These are phyloP conservation scores for Eucalyptus coolabah DNA, from an alignment of 345 rosid species.

Conservation along the genomic window DNA sequence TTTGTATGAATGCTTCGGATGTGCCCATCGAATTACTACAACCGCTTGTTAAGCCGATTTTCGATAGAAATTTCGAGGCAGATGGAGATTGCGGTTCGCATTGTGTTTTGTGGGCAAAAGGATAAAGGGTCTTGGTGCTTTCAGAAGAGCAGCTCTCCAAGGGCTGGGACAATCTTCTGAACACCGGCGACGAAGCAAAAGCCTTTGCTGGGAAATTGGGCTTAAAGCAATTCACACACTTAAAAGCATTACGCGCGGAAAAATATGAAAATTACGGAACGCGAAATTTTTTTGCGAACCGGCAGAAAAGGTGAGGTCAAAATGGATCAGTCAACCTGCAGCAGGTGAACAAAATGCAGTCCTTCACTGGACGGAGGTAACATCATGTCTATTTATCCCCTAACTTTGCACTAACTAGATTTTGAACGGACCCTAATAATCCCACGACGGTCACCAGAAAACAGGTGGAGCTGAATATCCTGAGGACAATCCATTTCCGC, in stretches of 20 bases:
- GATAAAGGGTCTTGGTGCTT: neutral
- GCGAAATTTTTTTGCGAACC: neutral
- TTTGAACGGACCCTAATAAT: conserved; percentile 32
- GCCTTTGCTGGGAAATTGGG: neutral
- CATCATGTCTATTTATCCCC: neutral
- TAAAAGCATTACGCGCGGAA: neutral
- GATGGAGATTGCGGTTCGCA: neutral
- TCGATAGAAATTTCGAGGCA: neutral
- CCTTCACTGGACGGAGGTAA: neutral
- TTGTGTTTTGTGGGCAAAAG: neutral
- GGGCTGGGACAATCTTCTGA: neutral
- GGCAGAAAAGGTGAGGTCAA: neutral
- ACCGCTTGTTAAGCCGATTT: neutral
- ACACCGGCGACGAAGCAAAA: neutral
- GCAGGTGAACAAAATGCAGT: neutral
- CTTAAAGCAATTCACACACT: neutral
- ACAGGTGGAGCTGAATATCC: conserved; percentile 38
- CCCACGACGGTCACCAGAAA: conserved; percentile 19
- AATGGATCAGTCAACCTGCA: neutral
- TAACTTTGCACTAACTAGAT: conserved; percentile 26
- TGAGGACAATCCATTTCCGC: conserved; percentile 30
- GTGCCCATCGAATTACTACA: neutral
- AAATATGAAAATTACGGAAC: neutral
- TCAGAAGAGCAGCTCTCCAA: neutral
- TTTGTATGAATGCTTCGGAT: neutral